Conservation (phyloP, 2,329 filamentous ascomycete species). For the Colletotrichum abscissum region DNA sequence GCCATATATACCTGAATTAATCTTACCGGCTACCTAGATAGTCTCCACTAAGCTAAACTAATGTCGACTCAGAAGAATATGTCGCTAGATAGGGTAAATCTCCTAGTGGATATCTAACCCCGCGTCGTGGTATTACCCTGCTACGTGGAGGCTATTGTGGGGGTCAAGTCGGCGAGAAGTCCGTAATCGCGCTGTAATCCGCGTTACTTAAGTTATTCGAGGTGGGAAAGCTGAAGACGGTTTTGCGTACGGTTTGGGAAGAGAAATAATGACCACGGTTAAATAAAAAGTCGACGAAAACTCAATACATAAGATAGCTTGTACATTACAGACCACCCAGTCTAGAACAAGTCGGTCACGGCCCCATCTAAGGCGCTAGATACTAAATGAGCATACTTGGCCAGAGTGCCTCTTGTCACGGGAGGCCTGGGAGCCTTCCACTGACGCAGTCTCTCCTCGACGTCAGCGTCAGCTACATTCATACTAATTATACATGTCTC, state of each 20-base stretch:
- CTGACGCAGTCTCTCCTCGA: conserved; percentile 72
- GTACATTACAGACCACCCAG: not conserved
- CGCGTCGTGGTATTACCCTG: not conserved
- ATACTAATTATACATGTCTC: conserved; percentile 79
- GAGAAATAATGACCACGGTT: too few relatives aligned
- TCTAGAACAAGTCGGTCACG: not conserved
- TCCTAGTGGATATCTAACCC: not conserved
- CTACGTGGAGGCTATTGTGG: not conserved
- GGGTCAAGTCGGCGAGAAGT: not conserved
- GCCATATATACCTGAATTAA: too few relatives aligned
- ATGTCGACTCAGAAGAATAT: not conserved
- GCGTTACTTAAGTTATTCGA: not conserved
- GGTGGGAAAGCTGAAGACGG: not conserved
- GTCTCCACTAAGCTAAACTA: too few relatives aligned
- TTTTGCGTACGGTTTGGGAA: too few relatives aligned
- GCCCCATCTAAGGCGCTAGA: not conserved
- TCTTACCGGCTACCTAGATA: not conserved
- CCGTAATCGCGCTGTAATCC: not conserved
- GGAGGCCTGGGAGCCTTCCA: conserved; percentile 79
- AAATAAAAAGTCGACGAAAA: not conserved
- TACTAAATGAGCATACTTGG: conserved; percentile 77
- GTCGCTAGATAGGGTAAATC: not conserved
- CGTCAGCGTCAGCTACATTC: conserved; percentile 72
- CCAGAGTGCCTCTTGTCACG: conserved; percentile 85
- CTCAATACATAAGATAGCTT: not conserved